Evolutionary conservation across 306 rosid genomes (phyloP).

Genomic region (Gleditsia sinensis): DNA sequence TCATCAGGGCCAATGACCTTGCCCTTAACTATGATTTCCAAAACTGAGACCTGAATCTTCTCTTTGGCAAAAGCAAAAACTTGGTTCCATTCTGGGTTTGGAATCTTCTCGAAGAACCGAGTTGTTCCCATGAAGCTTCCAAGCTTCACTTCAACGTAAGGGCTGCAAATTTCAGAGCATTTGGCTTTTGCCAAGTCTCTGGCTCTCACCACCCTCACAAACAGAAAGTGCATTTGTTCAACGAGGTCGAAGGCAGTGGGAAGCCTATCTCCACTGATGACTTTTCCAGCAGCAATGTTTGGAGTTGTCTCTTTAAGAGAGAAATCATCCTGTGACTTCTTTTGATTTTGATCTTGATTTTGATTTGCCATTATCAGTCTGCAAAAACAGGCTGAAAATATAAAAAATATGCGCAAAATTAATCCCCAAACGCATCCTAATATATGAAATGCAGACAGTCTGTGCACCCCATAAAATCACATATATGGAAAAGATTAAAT

Average conservation of each 20-base stretch:
- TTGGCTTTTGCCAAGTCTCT: conserved; percentile 9
- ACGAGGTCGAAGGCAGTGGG: conserved; percentile 40
- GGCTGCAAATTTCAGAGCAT: background rate
- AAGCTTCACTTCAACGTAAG: conserved; percentile 41
- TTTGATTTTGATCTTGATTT: conserved; percentile 25
- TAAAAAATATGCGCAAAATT: background rate
- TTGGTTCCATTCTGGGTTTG: conserved; percentile 39
- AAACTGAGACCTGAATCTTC: conserved; percentile 22
- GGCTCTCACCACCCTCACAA: conserved; percentile 44
- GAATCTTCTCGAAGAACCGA: background rate
- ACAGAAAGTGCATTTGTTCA: conserved; percentile 44
- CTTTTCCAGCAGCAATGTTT: conserved; percentile 41
- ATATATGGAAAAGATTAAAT: background rate
- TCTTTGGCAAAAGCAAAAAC: conserved; percentile 32
- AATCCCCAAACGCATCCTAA: background rate
- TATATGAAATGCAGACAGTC: background rate
- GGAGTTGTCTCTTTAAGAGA: conserved; percentile 43
- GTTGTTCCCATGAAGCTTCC: conserved; percentile 40
- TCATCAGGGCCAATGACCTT: background rate
- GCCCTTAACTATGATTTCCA: conserved; percentile 39
- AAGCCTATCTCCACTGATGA: conserved; percentile 23
- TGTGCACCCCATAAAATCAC: background rate
- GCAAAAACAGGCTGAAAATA: background rate
- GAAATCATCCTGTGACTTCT: conserved; percentile 40
- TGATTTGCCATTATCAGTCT: conserved; percentile 34